phyloP scores from a whole-genome alignment of 1,284 basidiomycete species.

The Chalciporus sp. region DNA sequence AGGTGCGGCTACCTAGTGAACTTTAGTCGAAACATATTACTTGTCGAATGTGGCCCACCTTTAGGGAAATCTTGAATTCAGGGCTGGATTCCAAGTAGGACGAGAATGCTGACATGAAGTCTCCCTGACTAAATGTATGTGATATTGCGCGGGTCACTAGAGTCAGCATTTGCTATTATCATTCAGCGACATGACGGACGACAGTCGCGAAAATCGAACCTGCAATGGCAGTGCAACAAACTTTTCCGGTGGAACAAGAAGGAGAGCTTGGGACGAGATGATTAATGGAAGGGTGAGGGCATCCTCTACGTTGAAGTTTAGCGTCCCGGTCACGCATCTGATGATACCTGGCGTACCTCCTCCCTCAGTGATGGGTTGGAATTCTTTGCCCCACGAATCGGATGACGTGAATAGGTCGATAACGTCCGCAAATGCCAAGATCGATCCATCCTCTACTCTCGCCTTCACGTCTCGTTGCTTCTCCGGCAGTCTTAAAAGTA shows the following conservation, averaged over 20 bases:
- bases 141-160: constrained; percentile 52
- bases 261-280: constrained; percentile 58
- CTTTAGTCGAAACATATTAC: neutral
- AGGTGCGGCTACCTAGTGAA: constrained; percentile 25
- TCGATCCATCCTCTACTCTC: constrained; percentile 60
- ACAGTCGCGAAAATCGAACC: constrained; percentile 27
- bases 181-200: constrained; percentile 13
- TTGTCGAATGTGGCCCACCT: constrained; percentile 27
- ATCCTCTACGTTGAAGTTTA: constrained; percentile 28
- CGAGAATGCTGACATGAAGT: constrained; percentile 45
- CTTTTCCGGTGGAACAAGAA: constrained; percentile 52
- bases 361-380: constrained; percentile 49
- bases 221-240: constrained; percentile 60
- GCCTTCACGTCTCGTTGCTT: constrained; percentile 35
- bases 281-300: constrained; percentile 44
- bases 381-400: constrained; percentile 68
- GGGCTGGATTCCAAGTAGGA: constrained; percentile 33
- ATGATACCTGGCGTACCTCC: constrained; percentile 30
- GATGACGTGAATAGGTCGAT: constrained; percentile 56
- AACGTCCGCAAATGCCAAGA: constrained; percentile 70
- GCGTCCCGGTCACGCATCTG: constrained; percentile 6
- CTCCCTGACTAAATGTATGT: constrained; percentile 53
- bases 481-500: constrained; percentile 29
- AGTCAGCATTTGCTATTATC: constrained; percentile 38
- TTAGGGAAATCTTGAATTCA: constrained; percentile 37